These are phyloP conservation scores for Thraustochytrium striatum DNA, from an alignment of 352 stramenopile genomes.

Conservation along the genomic window DNA sequence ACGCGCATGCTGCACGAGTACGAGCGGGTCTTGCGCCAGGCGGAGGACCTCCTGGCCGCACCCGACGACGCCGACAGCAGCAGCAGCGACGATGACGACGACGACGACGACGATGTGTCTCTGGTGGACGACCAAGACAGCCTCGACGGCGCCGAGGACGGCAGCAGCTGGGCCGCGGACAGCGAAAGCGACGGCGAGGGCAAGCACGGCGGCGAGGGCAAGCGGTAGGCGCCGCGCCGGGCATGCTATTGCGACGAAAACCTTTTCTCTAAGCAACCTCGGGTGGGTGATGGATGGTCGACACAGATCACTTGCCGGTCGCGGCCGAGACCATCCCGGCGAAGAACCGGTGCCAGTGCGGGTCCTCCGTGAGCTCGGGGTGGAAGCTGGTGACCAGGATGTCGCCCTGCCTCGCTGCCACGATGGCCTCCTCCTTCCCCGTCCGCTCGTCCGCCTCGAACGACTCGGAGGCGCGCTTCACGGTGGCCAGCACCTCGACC, in stretches of 20 bases:
- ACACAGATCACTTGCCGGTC: background rate
- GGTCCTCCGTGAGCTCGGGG: conserved; percentile 87
- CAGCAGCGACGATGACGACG: background rate
- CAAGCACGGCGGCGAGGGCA: background rate
- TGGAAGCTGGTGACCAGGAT: conserved; percentile 92
- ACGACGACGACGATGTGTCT: background rate
- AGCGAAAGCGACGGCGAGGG: background rate
- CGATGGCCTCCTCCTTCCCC: conserved; percentile 62
- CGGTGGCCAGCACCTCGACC: conserved; percentile 81
- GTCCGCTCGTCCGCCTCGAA: conserved; percentile 28
- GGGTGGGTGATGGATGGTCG: background rate
- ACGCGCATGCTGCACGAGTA: background rate
- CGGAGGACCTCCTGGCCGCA: background rate
- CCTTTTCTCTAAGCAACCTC: background rate
- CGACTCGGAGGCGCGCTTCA: conserved; percentile 59
- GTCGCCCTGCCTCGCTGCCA: conserved; percentile 68
- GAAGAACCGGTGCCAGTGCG: conserved; percentile 91
- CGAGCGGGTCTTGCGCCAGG: background rate
- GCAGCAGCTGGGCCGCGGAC: background rate
- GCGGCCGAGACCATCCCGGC: conserved; percentile 57
- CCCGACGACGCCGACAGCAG: background rate
- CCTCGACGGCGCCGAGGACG: background rate
- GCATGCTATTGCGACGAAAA: background rate
- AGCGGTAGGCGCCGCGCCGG: background rate
- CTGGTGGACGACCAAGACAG: background rate